Conservation (phyloP, 805 yeast genomes). For the Saccharomyces paradoxus region DNA sequence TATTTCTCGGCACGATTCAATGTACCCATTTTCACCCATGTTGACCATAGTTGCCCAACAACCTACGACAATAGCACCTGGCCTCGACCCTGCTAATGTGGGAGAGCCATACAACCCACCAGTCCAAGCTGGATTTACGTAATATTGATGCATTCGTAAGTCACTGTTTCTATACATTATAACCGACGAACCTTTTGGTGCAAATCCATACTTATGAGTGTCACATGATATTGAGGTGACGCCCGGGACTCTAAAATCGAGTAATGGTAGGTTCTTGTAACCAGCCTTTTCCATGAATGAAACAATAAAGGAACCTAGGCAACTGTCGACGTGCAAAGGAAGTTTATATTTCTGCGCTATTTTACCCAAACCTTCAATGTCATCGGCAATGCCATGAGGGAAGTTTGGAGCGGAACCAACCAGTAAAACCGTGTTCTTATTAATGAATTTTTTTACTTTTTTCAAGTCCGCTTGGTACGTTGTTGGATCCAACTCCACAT, state of each 20-base stretch:
- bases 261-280: conserved; percentile 35
- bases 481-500: conserved; percentile 64
- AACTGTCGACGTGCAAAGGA: conserved; percentile 92
- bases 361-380: conserved; percentile 61
- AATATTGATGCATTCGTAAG: conserved; percentile 76
- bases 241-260: conserved; percentile 81
- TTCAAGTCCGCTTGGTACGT: conserved; percentile 60
- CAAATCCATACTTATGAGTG: conserved; percentile 98
- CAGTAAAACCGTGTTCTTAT: conserved; percentile 69
- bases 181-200: conserved; percentile 92
- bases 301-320: conserved; percentile 86
- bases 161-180: conserved; percentile 74
- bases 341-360: conserved; percentile 55
- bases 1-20: conserved; percentile 55
- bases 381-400: conserved; percentile 94
- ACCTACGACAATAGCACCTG: conserved; percentile 95
- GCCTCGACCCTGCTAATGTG: conserved; percentile 92
- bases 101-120: conserved; percentile 97
- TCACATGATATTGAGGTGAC: conserved; percentile 99
- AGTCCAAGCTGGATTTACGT: conserved; percentile 73
- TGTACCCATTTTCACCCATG: conserved; percentile 81
- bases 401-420: conserved; percentile 95
- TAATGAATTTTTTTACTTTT: conserved; percentile 58
- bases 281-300: conserved; percentile 69
- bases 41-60: conserved; percentile 91